These are phyloP conservation scores for Polychaeton citri DNA, from an alignment of 2,329 filamentous ascomycete genomes.

Conservation along the genomic window DNA sequence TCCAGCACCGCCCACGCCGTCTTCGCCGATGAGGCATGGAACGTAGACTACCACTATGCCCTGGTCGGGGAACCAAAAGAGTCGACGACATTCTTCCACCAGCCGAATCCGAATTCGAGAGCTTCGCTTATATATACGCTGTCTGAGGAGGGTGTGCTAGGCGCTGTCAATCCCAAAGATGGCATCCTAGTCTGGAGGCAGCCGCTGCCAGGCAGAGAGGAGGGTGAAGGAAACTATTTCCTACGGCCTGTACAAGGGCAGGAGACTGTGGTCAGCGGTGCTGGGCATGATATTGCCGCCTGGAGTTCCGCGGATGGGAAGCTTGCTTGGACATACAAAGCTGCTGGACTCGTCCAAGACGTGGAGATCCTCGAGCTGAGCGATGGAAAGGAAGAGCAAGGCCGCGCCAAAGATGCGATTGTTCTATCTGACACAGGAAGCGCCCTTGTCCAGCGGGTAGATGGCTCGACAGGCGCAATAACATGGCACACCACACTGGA, in stretches of 20 bases:
- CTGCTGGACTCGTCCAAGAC: constrained; percentile 47
- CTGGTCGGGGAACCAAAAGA: constrained; percentile 71
- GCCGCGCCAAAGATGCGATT: constrained; percentile 51
- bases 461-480: constrained; percentile 56
- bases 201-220: constrained; percentile 38
- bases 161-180: constrained; percentile 77
- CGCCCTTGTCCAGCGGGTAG: constrained; percentile 54
- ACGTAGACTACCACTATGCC: constrained; percentile 85
- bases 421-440: constrained; percentile 48
- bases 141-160: constrained; percentile 70
- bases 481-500: constrained; percentile 62
- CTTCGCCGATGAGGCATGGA: constrained; percentile 80
- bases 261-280: constrained; percentile 61
- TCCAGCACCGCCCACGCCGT: constrained; percentile 49
- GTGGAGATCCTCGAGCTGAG: constrained; percentile 66
- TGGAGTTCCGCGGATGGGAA: constrained; percentile 79
- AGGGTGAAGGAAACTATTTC: constrained; percentile 24
- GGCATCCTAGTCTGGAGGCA: constrained; percentile 82
- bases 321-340: constrained; percentile 57
- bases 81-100: constrained; percentile 89
- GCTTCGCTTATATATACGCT: constrained; percentile 85
- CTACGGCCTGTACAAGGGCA: constrained; percentile 67
- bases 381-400: constrained; percentile 29
- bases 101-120: constrained; percentile 65
- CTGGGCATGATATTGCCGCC: constrained; percentile 55